phyloP scores from a whole-genome alignment of 2,329 filamentous ascomycete genomes.

The Talaromyces rugulosus region DNA sequence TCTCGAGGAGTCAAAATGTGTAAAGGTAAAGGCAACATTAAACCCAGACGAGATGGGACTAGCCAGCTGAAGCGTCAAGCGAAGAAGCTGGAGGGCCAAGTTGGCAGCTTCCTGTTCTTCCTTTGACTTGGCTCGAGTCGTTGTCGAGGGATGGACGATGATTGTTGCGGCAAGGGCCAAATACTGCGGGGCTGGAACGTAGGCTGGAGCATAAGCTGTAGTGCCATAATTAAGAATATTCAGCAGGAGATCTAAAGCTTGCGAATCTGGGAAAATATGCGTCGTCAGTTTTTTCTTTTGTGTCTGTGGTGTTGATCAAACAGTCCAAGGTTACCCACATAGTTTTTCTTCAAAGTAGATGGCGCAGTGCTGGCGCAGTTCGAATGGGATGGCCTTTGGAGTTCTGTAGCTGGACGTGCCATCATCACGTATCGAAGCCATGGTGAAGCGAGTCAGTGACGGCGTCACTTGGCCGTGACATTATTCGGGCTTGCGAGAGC shows the following conservation, averaged over 20 bases:
- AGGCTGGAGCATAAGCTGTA: slow-evolving; percentile 45
- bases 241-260: slow-evolving; percentile 61
- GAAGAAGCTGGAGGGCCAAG: slow-evolving; percentile 66
- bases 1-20: slow-evolving; percentile 31
- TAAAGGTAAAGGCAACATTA: slow-evolving; percentile 68
- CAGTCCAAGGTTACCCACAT: slow-evolving; percentile 45
- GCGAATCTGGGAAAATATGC: slow-evolving; percentile 38
- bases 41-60: slow-evolving; percentile 69
- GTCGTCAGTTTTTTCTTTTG: slow-evolving; percentile 12
- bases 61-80: slow-evolving; percentile 59
- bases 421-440: background rate
- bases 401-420: slow-evolving; percentile 43
- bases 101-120: slow-evolving; percentile 62
- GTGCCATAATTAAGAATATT: slow-evolving; percentile 31
- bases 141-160: slow-evolving; percentile 75
- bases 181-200: slow-evolving; percentile 66
- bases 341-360: slow-evolving; percentile 74
- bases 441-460: background rate
- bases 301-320: background rate
- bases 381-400: slow-evolving; percentile 56
- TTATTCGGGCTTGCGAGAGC: background rate
- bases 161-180: slow-evolving; percentile 75
- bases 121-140: slow-evolving; percentile 62
- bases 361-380: slow-evolving; percentile 62
- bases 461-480: background rate